Percentiles rank a stretch among this genome's conserved stretches.
These are phyloP conservation scores for Polytrichum commune DNA, from an alignment of 225 moss, liverwort and hornwort genomes.

Conservation along the genomic window DNA sequence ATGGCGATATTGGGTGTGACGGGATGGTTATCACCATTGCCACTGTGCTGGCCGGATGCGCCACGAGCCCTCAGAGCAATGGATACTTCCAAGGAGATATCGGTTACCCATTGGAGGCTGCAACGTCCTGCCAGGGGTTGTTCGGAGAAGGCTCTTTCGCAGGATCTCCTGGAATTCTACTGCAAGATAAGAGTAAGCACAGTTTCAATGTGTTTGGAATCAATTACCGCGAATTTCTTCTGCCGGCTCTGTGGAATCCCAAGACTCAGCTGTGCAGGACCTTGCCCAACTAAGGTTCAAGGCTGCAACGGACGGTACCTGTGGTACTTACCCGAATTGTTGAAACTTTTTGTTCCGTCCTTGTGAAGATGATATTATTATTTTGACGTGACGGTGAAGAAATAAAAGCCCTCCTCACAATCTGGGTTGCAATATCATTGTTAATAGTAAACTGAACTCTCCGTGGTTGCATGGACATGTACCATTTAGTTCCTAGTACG, in stretches of 20 bases:
- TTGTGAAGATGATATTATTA: no score
- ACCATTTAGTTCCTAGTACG: no score
- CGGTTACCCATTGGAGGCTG: constrained; percentile 25
- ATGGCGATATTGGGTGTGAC: constrained; percentile 37
- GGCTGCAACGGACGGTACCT: no score
- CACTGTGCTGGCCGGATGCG: constrained; percentile 37
- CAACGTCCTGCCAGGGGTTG: constrained; percentile 33
- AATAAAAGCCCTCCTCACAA: no score
- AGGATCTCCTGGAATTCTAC: constrained; percentile 37
- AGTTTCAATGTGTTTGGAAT: constrained; percentile 43
- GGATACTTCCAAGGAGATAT: constrained; percentile 37
- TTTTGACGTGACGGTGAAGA: no score
- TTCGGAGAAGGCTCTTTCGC: constrained; percentile 43
- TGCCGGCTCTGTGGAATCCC: constrained; percentile 33
- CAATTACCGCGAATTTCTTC: constrained; percentile 22
- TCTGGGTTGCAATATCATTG: no score
- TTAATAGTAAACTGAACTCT: no score
- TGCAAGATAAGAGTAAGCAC: constrained; percentile 5
- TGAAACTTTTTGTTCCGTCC: no score
- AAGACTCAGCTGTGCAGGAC: constrained; percentile 23
- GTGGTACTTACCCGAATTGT: no score
- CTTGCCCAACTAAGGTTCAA: not conserved
- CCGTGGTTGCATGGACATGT: no score
- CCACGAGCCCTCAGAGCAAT: constrained; percentile 26
- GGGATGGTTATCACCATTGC: constrained; percentile 56